These are phyloP conservation scores for Nymphaea colorata DNA, from an alignment of 164 flowering plant genomes.

Conservation along the genomic window DNA sequence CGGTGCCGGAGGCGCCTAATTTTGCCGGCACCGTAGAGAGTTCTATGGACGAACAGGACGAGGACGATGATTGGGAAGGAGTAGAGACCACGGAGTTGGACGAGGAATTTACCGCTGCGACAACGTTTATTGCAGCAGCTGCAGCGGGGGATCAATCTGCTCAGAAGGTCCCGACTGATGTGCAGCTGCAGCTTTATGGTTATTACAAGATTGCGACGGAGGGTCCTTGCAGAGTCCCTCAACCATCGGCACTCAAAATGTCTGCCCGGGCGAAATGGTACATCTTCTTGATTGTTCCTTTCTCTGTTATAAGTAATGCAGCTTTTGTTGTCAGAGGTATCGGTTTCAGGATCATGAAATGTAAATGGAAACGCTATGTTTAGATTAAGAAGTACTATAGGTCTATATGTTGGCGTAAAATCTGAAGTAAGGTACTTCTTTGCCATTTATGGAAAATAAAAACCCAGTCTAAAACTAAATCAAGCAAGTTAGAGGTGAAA, in stretches of 20 bases:
- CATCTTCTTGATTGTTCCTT: neutral
- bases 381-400: no score
- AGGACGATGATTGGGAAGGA: slow-evolving; percentile 94
- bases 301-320: no score
- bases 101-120: slow-evolving; percentile 87
- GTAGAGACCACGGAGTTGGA: slow-evolving; percentile 92
- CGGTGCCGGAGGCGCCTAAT: slow-evolving; percentile 15
- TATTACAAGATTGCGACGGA: slow-evolving; percentile 92
- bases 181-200: slow-evolving; percentile 82
- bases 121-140: slow-evolving; percentile 81
- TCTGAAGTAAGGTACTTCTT: no score
- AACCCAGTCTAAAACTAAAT: no score
- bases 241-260: slow-evolving; percentile 85
- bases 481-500: no score
- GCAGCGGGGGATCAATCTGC: slow-evolving; percentile 58
- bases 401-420: no score
- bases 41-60: slow-evolving; percentile 16
- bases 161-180: slow-evolving; percentile 57
- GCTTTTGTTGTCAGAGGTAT: no score
- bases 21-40: slow-evolving; percentile 15
- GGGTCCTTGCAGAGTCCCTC: slow-evolving; percentile 78
- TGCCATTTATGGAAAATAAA: no score
- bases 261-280: slow-evolving; percentile 96
- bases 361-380: no score
- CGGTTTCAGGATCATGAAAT: no score